Base-by-base conservation (phyloP, 352 stramenopile genomes). In the Blastocystis sp. region DNA sequence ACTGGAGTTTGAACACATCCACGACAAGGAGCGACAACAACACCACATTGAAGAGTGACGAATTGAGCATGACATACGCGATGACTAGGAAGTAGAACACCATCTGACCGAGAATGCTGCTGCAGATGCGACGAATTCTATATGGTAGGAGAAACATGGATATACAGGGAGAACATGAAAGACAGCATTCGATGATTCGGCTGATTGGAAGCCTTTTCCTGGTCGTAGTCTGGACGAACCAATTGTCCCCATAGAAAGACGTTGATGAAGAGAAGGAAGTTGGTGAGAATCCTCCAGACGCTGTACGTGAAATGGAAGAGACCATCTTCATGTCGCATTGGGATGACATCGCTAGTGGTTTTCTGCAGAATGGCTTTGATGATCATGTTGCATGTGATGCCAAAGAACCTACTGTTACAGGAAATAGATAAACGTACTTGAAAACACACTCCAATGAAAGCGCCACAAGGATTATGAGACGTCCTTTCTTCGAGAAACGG, bases 71-170 rank as follows among this genome's bases (percentile, higher is more conserved):
- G n/a, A 32, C 36, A n/a, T 81, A 81, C 18, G 24, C 51, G 27
- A 81, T 4, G 36, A 81, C 27, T 8, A 65, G 21, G 34, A 81
- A 64, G 27, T 81, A 81, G 32, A 81, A 64, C 8, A 61, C 24
- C 0, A 81, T 44, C 36, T 64, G 69, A 48, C 44, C 48, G n/a
- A 61, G 27, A 46, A 81, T 21, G 9, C 21, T 38, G 32, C 69
- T 46, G 1, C 44, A 65, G 21, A 59, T 27, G 27, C 34, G n/a
- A 1, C 44, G 32, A 40, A 64, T 49, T 48, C 69, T 81, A 81
- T 3, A 7, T 6, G 11, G n/a, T n/a, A n/a, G n/a, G n/a, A n/a
- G n/a, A n/a, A n/a, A n/a, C n/a, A n/a, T n/a, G n/a, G n/a, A n/a
- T n/a, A n/a, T n/a, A n/a, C n/a, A n/a, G n/a, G n/a, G n/a, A n/a